Base-by-base conservation (phyloP, 1,139 yeast species). In the Sugiyamaella sp. region DNA sequence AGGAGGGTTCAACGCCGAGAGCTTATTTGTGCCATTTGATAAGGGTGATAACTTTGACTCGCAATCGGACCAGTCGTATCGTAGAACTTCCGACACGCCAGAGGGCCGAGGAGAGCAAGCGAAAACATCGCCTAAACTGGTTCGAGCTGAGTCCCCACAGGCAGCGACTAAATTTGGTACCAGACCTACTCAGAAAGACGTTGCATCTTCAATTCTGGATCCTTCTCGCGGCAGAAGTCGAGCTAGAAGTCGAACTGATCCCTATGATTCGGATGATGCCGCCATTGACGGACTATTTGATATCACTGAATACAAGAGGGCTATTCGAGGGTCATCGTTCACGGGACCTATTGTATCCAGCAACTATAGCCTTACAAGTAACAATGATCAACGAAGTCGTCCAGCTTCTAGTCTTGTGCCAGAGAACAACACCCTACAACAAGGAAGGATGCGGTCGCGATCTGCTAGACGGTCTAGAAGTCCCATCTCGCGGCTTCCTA, bases 401-500 rank as follows among this genome's bases (percentile, higher is more conserved):
- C 22, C 40, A 21, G 37, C 5, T 40, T 10, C 46, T 25, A 4
- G 35, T 32, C 39, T 21, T 40, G 14, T 38, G 2, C 24, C 47
- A 3, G 21, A 14, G 6, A 20, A 29, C 24, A 22, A 22, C 17
- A 32, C 22, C 2, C n/a, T 2, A 14, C 38, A 24, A 4, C 38
- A 27, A 4, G 46, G 46, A 29, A 27, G 46, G 22, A 22, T 19
- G 12, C 3, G 48, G 21, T 33, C 40, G 24, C 32, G 40, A 14
- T 33, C 40, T 4, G 39, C 27, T 14, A 44, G 48, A 44, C 8
- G 56, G 20, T 51, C 59, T 10, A 46, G 54, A 4, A 55, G 54
- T 24, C 52, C 53, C 44, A 46, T 46, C 46, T 46, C 57, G 29
- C 46, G 56, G 39, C 25, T 60, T 54, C 49, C 58, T 25, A 48